Conservation (phyloP, 1,284 basidiomycete genomes). For the Xerocomus amazonicus region DNA sequence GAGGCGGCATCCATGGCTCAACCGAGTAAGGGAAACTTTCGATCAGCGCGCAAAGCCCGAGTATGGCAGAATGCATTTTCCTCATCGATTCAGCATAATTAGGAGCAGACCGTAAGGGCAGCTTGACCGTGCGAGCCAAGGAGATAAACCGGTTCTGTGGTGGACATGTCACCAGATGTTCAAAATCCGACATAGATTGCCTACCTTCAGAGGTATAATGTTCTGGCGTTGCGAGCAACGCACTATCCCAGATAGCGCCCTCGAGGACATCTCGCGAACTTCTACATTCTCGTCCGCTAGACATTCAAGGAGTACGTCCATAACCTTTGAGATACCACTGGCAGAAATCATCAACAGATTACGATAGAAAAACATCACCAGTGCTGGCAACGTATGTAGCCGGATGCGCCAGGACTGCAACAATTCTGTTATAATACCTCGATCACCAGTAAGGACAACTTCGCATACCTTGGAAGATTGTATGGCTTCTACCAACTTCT, state of each 20-base stretch:
- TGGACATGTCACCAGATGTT: slow-evolving; percentile 1
- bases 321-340: slow-evolving; percentile 61
- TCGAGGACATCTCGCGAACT: slow-evolving; percentile 91
- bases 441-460: not conserved
- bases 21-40: slow-evolving; percentile 79
- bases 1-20: slow-evolving; percentile 72
- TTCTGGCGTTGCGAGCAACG: slow-evolving; percentile 90
- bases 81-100: slow-evolving; percentile 74
- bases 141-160: slow-evolving; percentile 74
- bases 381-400: slow-evolving; percentile 66
- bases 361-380: slow-evolving; percentile 83
- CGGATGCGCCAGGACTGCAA: slow-evolving; percentile 76
- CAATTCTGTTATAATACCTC: slow-evolving; percentile 7
- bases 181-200: slow-evolving; percentile 3
- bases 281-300: slow-evolving; percentile 90
- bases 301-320: slow-evolving; percentile 81
- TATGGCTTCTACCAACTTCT: slow-evolving; percentile 62
- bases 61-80: slow-evolving; percentile 82
- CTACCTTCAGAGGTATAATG: slow-evolving; percentile 82
- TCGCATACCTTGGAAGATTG: slow-evolving; percentile 60
- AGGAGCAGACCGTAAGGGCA: slow-evolving; percentile 72
- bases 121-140: slow-evolving; percentile 56
- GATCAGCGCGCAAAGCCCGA: slow-evolving; percentile 84
- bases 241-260: slow-evolving; percentile 86
- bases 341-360: slow-evolving; percentile 78